Percentiles rank a stretch among this genome's conserved stretches.
Evolutionary conservation across 176 grass and related monocot species (phyloP).

Genomic region (Phoenix roebelenii): DNA sequence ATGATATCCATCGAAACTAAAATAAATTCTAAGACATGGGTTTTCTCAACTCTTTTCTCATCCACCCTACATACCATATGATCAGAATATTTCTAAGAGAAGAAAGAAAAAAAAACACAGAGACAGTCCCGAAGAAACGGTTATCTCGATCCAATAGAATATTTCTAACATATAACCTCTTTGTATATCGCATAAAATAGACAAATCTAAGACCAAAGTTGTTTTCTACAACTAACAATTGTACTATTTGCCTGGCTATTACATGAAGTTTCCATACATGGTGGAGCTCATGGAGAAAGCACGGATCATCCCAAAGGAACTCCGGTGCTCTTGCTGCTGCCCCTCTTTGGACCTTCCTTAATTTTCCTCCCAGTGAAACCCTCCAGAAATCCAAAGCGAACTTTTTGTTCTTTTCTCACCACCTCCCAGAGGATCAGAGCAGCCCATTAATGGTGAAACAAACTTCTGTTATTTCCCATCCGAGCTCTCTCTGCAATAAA

Average conservation of each 20-base stretch:
- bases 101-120: no score
- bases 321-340: slow-evolving; percentile 49
- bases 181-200: no score
- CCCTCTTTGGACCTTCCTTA: slow-evolving; percentile 4
- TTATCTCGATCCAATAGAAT: no score
- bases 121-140: no score
- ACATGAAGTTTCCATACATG: slow-evolving; percentile 80
- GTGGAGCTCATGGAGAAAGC: slow-evolving; percentile 28
- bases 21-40: no score
- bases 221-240: no score
- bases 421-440: neutral
- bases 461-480: slow-evolving; percentile 12
- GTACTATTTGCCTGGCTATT: neutral
- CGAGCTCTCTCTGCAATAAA: neutral
- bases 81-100: no score
- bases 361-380: slow-evolving; percentile 37
- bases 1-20: no score
- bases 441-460: slow-evolving; percentile 25
- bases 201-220: no score
- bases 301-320: slow-evolving; percentile 52
- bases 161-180: no score
- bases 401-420: neutral
- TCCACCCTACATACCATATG: no score
- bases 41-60: no score
- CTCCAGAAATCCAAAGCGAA: neutral